Evolutionary conservation across 768 basidiomycete species (phyloP).

Genomic region (Boletus speciosus): DNA sequence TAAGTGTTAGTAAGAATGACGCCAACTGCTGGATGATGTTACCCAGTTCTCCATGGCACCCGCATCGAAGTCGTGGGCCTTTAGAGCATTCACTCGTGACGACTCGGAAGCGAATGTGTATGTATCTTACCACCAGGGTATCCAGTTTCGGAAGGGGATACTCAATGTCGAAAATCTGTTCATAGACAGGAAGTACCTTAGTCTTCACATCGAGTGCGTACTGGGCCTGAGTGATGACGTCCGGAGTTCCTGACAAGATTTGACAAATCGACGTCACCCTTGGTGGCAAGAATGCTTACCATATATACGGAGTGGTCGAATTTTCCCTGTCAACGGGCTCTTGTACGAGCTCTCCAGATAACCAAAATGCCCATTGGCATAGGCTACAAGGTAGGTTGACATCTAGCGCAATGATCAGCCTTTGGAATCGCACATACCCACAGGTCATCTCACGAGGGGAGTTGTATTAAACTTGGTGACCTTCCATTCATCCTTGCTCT

Average conservation of each 20-base stretch:
- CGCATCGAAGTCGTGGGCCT: constrained; percentile 86
- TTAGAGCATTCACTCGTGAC: background rate
- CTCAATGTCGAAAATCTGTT: constrained; percentile 86
- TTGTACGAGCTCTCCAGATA: constrained; percentile 71
- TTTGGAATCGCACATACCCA: background rate
- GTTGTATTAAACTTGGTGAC: constrained; percentile 78
- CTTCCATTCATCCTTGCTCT: constrained; percentile 58
- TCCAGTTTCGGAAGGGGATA: constrained; percentile 95
- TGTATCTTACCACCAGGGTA: constrained; percentile 67
- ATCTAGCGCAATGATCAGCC: constrained; percentile 37
- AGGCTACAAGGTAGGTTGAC: constrained; percentile 89
- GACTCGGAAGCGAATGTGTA: background rate
- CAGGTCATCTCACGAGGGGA: constrained; percentile 49
- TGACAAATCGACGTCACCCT: background rate
- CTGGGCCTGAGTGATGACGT: constrained; percentile 78
- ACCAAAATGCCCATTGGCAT: constrained; percentile 77
- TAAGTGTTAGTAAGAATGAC: constrained; percentile 3
- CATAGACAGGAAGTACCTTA: constrained; percentile 82
- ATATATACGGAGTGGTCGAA: constrained; percentile 81
- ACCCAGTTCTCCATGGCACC: constrained; percentile 94
- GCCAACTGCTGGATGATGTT: background rate
- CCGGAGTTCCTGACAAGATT: constrained; percentile 58
- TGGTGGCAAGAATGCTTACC: constrained; percentile 38
- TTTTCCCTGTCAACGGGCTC: constrained; percentile 77
- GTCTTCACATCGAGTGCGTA: constrained; percentile 88